Evolutionary conservation across 495 filamentous ascomycete genomes (phyloP).

Genomic region (Hypoxylon fuscum): DNA sequence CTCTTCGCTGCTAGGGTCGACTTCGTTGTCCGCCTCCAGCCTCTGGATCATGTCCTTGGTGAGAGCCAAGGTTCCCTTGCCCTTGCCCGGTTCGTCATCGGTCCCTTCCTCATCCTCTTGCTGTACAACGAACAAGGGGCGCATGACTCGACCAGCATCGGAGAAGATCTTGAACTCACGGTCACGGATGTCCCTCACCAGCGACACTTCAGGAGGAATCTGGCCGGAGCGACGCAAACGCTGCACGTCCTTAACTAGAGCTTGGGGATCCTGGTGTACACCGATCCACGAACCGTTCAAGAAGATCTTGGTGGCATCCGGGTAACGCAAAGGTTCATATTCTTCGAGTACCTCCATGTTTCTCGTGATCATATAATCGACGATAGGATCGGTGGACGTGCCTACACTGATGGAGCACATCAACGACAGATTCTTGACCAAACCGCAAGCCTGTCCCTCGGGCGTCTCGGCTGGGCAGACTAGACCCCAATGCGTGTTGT

Average conservation of each 20-base stretch:
- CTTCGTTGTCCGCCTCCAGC: slow-evolving; percentile 61
- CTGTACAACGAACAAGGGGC: slow-evolving; percentile 86
- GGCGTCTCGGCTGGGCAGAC: slow-evolving; percentile 98
- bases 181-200: slow-evolving; percentile 94
- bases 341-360: slow-evolving; percentile 97
- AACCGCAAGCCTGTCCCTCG: slow-evolving; percentile 96
- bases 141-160: slow-evolving; percentile 92
- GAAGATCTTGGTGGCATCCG: slow-evolving; percentile 96
- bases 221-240: slow-evolving; percentile 77
- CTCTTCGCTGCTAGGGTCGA: slow-evolving; percentile 65
- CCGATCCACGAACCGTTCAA: slow-evolving; percentile 99
- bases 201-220: slow-evolving; percentile 88
- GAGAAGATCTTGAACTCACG: slow-evolving; percentile 99
- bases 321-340: slow-evolving; percentile 87
- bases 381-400: slow-evolving; percentile 85
- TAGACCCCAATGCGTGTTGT: slow-evolving; percentile 98
- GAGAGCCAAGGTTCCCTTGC: slow-evolving; percentile 79
- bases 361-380: slow-evolving; percentile 92
- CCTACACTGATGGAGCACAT: slow-evolving; percentile 99
- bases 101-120: too few species aligned
- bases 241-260: slow-evolving; percentile 79
- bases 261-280: slow-evolving; percentile 81
- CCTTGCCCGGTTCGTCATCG: slow-evolving; percentile 72
- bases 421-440: slow-evolving; percentile 97
- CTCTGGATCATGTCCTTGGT: slow-evolving; percentile 84